Evolutionary conservation across 2,329 filamentous ascomycete species (phyloP).

Genomic region (Colletotrichum coccodes): DNA sequence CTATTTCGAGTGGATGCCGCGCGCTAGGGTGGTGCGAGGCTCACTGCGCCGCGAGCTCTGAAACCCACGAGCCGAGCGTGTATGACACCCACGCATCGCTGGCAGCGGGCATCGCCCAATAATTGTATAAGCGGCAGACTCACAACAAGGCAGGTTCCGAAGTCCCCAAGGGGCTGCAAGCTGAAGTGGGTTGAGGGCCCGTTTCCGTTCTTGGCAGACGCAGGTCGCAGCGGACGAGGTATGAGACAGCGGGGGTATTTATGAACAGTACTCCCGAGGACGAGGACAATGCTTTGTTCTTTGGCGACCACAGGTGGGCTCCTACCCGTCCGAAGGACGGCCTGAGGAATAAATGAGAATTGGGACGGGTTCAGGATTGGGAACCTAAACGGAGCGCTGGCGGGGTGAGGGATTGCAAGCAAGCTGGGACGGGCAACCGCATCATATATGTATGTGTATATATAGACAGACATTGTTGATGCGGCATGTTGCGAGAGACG

Average conservation of each 20-base stretch:
- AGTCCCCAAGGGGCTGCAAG: not conserved
- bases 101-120: conserved; percentile 5
- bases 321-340: conserved; percentile 1
- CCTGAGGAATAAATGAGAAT: conserved; percentile 11
- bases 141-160: conserved; percentile 4
- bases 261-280: conserved; percentile 1
- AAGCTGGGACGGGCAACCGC: conserved; percentile 19
- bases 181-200: not conserved
- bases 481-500: conserved; percentile 22
- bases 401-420: conserved; percentile 23
- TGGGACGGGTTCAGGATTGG: not conserved
- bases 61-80: conserved; percentile 13
- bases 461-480: conserved; percentile 28
- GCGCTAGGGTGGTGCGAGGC: conserved; percentile 27
- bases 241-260: conserved; percentile 19
- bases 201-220: conserved; percentile 20
- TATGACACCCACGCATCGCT: conserved; percentile 13
- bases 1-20: conserved; percentile 31
- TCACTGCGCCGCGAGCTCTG: conserved; percentile 28
- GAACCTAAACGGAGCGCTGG: not conserved
- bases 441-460: conserved; percentile 33
- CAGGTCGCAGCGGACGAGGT: conserved; percentile 11
- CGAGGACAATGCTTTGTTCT: conserved; percentile 21
- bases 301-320: not conserved
- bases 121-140: conserved; percentile 18